These are phyloP conservation scores for Ochetophila trinervis DNA, from an alignment of 306 rosid species.

Conservation along the genomic window DNA sequence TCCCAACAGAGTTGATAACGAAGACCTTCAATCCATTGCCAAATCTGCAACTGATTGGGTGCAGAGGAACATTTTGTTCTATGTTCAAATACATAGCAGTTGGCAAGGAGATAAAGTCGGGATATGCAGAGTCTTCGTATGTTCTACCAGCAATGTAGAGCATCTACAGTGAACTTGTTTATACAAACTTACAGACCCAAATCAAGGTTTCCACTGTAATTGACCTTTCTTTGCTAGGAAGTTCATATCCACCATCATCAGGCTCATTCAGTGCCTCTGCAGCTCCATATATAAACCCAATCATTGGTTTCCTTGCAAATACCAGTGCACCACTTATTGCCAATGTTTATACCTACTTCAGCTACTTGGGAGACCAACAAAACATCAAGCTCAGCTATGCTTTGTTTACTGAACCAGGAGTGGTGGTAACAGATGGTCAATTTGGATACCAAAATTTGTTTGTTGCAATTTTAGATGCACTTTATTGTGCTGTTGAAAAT, in stretches of 20 bases:
- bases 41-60: constrained; percentile 23
- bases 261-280: constrained; percentile 16
- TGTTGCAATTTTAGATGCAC: constrained; percentile 47
- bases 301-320: constrained; percentile 1
- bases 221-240: not conserved
- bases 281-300: not conserved
- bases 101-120: constrained; percentile 27
- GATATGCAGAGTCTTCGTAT: not conserved
- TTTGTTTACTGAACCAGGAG: constrained; percentile 12
- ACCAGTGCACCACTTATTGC: constrained; percentile 19
- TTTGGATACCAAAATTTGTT: constrained; percentile 20
- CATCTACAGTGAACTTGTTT: constrained; percentile 17
- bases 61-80: constrained; percentile 11
- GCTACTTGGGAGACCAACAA: not conserved
- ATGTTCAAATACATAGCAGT: constrained; percentile 24
- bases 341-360: constrained; percentile 24
- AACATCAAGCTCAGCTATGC: constrained; percentile 13
- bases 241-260: constrained; percentile 20
- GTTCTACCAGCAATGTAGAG: constrained; percentile 24
- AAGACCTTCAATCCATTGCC: constrained; percentile 15
- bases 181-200: not conserved
- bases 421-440: constrained; percentile 3
- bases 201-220: constrained; percentile 33
- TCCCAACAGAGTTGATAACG: no score
- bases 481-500: constrained; percentile 55